Conservation (phyloP, 1,284 basidiomycete species). For the Ceratobasidium sp. region DNA sequence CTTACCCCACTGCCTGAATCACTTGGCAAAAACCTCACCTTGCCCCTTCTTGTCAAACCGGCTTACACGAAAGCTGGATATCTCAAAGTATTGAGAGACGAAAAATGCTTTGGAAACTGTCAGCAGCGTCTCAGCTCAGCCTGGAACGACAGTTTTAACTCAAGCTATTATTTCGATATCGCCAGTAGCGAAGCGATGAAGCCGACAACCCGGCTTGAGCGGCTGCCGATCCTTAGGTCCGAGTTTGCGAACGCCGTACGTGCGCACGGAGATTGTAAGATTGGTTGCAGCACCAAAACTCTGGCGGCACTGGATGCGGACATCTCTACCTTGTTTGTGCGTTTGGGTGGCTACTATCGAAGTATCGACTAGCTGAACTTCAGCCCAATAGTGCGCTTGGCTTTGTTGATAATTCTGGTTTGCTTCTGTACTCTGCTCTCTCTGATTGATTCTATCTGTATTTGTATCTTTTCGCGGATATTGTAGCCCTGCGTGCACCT, state of each 20-base stretch:
- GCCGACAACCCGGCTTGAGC: neutral
- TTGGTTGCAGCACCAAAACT: too few relatives aligned
- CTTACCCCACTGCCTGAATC: constrained; percentile 8
- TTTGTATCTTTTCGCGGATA: too few relatives aligned
- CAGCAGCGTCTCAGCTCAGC: neutral
- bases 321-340: too few relatives aligned
- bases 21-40: neutral
- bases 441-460: too few relatives aligned
- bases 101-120: neutral
- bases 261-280: too few relatives aligned
- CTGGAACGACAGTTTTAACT: neutral
- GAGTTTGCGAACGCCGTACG: neutral
- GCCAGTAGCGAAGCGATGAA: neutral
- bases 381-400: too few relatives aligned
- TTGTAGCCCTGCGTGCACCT: too few relatives aligned
- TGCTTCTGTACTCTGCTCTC: too few relatives aligned
- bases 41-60: neutral
- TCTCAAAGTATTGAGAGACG: neutral
- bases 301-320: too few relatives aligned
- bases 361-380: too few relatives aligned
- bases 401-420: too few relatives aligned
- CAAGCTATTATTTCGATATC: neutral
- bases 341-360: too few relatives aligned
- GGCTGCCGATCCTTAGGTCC: neutral
- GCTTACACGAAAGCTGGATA: neutral